A percentile compares a stretch with the other conserved stretches of the same genome.
Conservation (phyloP, 495 filamentous ascomycete genomes). For the Hyaloscypha variabilis region DNA sequence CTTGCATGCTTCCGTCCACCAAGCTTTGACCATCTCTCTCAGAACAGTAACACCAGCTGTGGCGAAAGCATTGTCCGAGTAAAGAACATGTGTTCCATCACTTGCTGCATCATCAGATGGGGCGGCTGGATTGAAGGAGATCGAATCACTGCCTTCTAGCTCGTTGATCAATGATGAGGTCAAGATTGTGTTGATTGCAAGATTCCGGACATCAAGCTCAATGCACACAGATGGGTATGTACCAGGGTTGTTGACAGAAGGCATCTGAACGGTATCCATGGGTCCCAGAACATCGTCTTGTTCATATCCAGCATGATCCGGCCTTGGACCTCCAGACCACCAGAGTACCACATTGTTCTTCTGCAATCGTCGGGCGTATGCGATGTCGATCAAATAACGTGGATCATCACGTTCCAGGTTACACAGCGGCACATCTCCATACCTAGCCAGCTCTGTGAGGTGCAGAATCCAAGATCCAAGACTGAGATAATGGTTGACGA, state of each 20-base stretch:
- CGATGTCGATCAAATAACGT: slow-evolving; percentile 90
- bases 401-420: slow-evolving; percentile 95
- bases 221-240: slow-evolving; percentile 97
- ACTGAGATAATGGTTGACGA: slow-evolving; percentile 87
- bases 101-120: slow-evolving; percentile 56
- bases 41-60: slow-evolving; percentile 87
- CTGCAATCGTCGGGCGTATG: slow-evolving; percentile 88
- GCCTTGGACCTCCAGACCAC: slow-evolving; percentile 86
- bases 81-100: slow-evolving; percentile 69
- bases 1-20: slow-evolving; percentile 94
- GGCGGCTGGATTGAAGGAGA: slow-evolving; percentile 79
- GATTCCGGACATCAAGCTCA: slow-evolving; percentile 88
- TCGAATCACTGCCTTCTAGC: slow-evolving; percentile 81
- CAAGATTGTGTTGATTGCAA: slow-evolving; percentile 96
- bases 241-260: slow-evolving; percentile 86
- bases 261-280: slow-evolving; percentile 92
- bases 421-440: slow-evolving; percentile 92
- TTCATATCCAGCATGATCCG: slow-evolving; percentile 96
- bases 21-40: slow-evolving; percentile 97
- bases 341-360: slow-evolving; percentile 95
- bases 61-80: slow-evolving; percentile 90
- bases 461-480: slow-evolving; percentile 91
- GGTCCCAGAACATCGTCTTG: slow-evolving; percentile 84
- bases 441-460: slow-evolving; percentile 81
- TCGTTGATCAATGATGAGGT: slow-evolving; percentile 98